These are phyloP conservation scores for Chlorella sp. DNA, from an alignment of 139 green algal genomes.

Conservation along the genomic window DNA sequence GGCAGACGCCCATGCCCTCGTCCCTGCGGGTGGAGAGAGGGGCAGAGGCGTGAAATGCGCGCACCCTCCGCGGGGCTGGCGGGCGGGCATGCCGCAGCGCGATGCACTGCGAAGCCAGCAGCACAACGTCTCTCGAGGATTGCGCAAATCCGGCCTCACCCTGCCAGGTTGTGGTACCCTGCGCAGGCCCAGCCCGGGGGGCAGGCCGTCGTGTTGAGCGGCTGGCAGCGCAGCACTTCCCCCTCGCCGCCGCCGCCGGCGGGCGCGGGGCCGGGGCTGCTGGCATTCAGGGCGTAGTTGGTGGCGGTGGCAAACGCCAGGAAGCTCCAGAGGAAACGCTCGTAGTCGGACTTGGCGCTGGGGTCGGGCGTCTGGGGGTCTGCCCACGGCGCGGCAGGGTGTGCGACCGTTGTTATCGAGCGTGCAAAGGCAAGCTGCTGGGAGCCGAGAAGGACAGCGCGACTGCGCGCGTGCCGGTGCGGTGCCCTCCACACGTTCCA, in stretches of 20 bases:
- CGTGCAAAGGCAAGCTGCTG: no score
- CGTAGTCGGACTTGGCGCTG: constrained; percentile 39
- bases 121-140: no score
- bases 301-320: constrained; percentile 32
- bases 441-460: no score
- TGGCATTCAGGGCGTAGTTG: background rate
- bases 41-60: background rate
- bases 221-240: constrained; percentile 1
- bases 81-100: background rate
- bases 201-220: constrained; percentile 23
- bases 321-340: constrained; percentile 60
- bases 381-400: no score
- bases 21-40: background rate
- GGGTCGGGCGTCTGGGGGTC: constrained; percentile 24
- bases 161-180: constrained; percentile 11
- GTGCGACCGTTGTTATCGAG: no score
- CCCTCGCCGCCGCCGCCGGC: background rate
- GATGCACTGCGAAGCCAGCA: no score
- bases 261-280: background rate
- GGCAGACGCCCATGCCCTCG: constrained; percentile 47
- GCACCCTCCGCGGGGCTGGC: background rate
- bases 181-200: constrained; percentile 20
- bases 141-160: no score
- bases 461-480: no score
- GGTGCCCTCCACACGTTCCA: background rate